Conservation (phyloP, 169 alveolate species). For the Plasmodium ovale region DNA sequence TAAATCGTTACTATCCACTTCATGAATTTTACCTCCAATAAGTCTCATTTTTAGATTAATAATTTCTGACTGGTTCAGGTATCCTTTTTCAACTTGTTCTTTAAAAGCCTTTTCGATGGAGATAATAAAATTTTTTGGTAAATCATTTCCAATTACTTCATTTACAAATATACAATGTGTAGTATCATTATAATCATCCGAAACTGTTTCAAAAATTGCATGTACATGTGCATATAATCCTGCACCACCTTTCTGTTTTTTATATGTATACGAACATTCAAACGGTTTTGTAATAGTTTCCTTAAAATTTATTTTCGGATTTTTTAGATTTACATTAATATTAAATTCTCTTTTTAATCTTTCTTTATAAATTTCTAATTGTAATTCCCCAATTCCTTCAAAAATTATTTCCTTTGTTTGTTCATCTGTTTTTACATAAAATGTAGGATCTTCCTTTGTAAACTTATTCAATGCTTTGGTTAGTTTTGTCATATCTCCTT, state of each 20-base stretch:
- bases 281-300: conserved; percentile 90
- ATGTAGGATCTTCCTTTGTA: conserved; percentile 96
- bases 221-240: conserved; percentile 96
- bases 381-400: conserved; percentile 98
- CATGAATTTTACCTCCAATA: conserved; percentile 94
- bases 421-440: conserved; percentile 89
- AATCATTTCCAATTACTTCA: conserved; percentile 90
- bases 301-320: conserved; percentile 95
- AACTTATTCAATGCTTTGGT: conserved; percentile 93
- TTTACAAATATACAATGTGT: conserved; percentile 80
- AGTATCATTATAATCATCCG: conserved; percentile 82
- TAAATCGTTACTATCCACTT: conserved; percentile 94
- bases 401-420: conserved; percentile 94
- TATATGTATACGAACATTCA: conserved; percentile 93
- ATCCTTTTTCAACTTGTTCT: conserved; percentile 92
- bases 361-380: conserved; percentile 93
- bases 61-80: conserved; percentile 94
- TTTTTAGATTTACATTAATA: conserved; percentile 89
- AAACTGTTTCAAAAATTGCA: conserved; percentile 93
- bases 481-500: conserved; percentile 79
- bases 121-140: conserved; percentile 94
- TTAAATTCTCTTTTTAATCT: conserved; percentile 95
- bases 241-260: conserved; percentile 97
- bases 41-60: conserved; percentile 92
- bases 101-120: conserved; percentile 96